phyloP scores from a whole-genome alignment of 2,329 filamentous ascomycete genomes.

The Fonsecaea pedrosoi region DNA sequence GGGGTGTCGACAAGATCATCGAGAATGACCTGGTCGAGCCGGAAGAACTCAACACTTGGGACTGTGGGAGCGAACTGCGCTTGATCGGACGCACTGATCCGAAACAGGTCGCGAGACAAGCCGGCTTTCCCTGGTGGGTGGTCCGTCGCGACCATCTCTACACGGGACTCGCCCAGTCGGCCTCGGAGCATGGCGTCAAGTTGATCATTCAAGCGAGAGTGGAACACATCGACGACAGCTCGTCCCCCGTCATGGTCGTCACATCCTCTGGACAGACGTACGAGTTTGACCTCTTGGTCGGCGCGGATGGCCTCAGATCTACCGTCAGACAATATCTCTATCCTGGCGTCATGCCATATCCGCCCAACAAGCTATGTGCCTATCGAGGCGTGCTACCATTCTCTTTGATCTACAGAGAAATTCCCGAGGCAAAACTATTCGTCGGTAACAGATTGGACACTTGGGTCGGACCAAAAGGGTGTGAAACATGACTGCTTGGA shows the following conservation, averaged over 20 bases:
- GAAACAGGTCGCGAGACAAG: constrained; percentile 19
- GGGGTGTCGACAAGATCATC: constrained; percentile 16
- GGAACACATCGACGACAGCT: constrained; percentile 46
- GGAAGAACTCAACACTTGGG: constrained; percentile 17
- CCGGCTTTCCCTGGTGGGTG: constrained; percentile 41
- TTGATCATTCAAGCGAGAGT: constrained; percentile 50
- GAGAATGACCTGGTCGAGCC: constrained; percentile 18
- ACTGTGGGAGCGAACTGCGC: constrained; percentile 10
- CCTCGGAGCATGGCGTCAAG: constrained; percentile 47
- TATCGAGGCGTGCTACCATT: constrained; percentile 17
- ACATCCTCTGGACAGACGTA: constrained; percentile 16
- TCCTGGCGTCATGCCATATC: constrained; percentile 16
- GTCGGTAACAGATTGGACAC: constrained; percentile 19
- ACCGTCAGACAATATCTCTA: constrained; percentile 19
- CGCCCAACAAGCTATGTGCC: constrained; percentile 19
- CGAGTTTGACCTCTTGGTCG: constrained; percentile 16
- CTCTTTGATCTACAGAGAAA: constrained; percentile 11
- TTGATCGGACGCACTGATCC: constrained; percentile 25
- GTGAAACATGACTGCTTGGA: not conserved
- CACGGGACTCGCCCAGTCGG: constrained; percentile 51
- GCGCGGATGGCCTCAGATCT: constrained; percentile 16
- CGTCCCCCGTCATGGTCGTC: constrained; percentile 4
- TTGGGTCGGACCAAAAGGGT: constrained; percentile 19
- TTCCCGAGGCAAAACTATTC: constrained; percentile 13
- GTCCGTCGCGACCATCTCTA: constrained; percentile 58